A percentile compares a stretch with the other conserved stretches of the same genome.
Conservation (phyloP, 495 filamentous ascomycete genomes). For the Daldinia vernicosa region DNA sequence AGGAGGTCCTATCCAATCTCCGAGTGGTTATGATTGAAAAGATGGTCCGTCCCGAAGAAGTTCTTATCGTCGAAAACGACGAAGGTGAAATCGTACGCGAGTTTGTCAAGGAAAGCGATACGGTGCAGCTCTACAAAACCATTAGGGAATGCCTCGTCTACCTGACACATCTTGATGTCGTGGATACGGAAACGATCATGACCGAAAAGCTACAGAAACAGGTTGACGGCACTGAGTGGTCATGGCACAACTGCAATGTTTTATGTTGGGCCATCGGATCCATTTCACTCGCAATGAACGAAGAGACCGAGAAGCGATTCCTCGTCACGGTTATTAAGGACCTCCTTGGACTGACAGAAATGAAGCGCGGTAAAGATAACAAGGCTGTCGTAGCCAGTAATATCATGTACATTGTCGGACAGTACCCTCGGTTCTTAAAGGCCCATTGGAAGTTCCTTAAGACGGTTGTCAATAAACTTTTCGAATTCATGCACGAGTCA, state of each 20-base stretch:
- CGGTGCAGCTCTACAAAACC: slow-evolving; percentile 98
- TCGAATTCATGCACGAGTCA: slow-evolving; percentile 99
- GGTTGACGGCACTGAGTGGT: slow-evolving; percentile 96
- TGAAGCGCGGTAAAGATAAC: slow-evolving; percentile 99
- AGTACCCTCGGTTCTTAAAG: slow-evolving; percentile 97
- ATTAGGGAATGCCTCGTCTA: slow-evolving; percentile 98
- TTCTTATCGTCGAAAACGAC: slow-evolving; percentile 99
- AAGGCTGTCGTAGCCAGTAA: slow-evolving; percentile 99
- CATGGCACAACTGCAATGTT: slow-evolving; percentile 99
- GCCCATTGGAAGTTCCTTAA: slow-evolving; percentile 99
- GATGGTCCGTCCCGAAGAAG: slow-evolving; percentile 98
- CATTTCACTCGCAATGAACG: slow-evolving; percentile 98
- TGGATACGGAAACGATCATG: slow-evolving; percentile 98
- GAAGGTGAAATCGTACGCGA: slow-evolving; percentile 99
- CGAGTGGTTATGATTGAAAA: slow-evolving; percentile 99
- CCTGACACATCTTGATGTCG: slow-evolving; percentile 95
- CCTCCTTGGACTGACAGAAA: slow-evolving; percentile 95
- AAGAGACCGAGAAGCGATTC: slow-evolving; percentile 98
- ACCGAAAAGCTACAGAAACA: slow-evolving; percentile 95
- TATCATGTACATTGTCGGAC: slow-evolving; percentile 99
- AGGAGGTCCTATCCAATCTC: slow-evolving; percentile 89
- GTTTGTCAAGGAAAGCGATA: slow-evolving; percentile 99
- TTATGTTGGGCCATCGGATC: slow-evolving; percentile 99
- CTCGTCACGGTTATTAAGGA: slow-evolving; percentile 99
- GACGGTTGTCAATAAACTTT: slow-evolving; percentile 99